Percentiles rank a stretch among this genome's conserved stretches.
Evolutionary conservation across 352 stramenopile genomes (phyloP).

Genomic region (Phytophthora idaei): DNA sequence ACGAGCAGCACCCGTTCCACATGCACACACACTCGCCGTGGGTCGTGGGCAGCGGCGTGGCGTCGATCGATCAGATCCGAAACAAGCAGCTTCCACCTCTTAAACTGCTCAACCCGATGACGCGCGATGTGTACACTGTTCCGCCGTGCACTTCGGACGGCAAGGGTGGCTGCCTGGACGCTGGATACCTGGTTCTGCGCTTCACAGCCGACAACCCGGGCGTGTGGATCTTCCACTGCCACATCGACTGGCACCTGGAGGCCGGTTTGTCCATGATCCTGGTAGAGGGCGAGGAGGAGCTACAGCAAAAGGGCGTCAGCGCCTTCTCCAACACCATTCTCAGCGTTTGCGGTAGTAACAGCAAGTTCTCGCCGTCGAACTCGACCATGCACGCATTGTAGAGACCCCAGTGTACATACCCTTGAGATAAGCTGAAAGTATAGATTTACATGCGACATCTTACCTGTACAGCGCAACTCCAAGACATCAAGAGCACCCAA

Average conservation of each 20-base stretch:
- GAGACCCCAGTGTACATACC: neutral
- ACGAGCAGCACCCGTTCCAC: slow-evolving; percentile 48
- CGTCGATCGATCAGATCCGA: slow-evolving; percentile 28
- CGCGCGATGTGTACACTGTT: slow-evolving; percentile 39
- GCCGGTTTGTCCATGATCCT: slow-evolving; percentile 36
- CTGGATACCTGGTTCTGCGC: slow-evolving; percentile 40
- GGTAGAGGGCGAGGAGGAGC: slow-evolving; percentile 27
- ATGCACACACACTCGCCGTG: slow-evolving; percentile 44
- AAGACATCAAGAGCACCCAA: no score
- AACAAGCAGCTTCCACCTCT: slow-evolving; percentile 27
- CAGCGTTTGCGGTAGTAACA: slow-evolving; percentile 24
- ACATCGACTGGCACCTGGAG: slow-evolving; percentile 47
- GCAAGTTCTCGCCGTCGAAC: slow-evolving; percentile 17
- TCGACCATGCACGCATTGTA: slow-evolving; percentile 2
- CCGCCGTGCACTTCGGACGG: slow-evolving; percentile 29
- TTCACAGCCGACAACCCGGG: slow-evolving; percentile 44
- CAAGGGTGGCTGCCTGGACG: slow-evolving; percentile 25
- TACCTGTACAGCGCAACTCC: no score
- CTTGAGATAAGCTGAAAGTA: no score
- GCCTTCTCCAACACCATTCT: slow-evolving; percentile 32
- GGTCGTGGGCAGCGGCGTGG: slow-evolving; percentile 32
- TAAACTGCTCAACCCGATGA: slow-evolving; percentile 37
- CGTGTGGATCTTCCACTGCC: slow-evolving; percentile 50
- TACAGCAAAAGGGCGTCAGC: slow-evolving; percentile 15
- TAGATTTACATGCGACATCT: no score